Percentiles rank a stretch among this genome's conserved stretches.
phyloP scores from a whole-genome alignment of 805 yeast genomes.

The Tetrapisispora fleetii region DNA sequence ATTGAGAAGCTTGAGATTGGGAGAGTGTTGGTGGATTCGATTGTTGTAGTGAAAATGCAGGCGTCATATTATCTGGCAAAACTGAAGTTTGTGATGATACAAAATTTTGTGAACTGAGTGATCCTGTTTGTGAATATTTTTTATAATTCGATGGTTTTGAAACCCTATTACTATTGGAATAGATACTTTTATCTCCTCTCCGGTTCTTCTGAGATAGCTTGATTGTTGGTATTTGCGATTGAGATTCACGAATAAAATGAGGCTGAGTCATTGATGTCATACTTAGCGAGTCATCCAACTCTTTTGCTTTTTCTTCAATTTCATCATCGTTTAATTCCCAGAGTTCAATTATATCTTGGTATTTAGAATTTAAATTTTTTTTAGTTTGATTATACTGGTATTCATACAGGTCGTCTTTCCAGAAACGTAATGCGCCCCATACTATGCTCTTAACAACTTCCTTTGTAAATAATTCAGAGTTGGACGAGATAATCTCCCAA shows the following conservation, averaged over 20 bases:
- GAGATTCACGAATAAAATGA: constrained; percentile 12
- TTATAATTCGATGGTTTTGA: background rate
- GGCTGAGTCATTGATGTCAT: constrained; percentile 9
- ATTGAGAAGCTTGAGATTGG: constrained; percentile 12
- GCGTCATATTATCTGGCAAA: constrained; percentile 25
- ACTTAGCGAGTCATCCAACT: background rate
- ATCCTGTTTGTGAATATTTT: constrained; percentile 3
- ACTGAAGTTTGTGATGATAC: constrained; percentile 4
- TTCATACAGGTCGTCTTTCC: constrained; percentile 6
- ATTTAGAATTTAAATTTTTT: constrained; percentile 7
- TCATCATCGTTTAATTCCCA: constrained; percentile 17
- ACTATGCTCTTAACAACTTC: constrained; percentile 14
- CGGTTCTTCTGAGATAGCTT: constrained; percentile 18
- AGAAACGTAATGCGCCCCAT: constrained; percentile 11
- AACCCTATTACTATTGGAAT: background rate
- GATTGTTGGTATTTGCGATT: constrained; percentile 24
- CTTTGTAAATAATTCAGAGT: constrained; percentile 12
- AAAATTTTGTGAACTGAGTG: background rate
- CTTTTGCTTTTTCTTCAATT: constrained; percentile 5
- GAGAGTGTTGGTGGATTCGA: constrained; percentile 11
- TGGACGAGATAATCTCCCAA: constrained; percentile 17
- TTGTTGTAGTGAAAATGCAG: constrained; percentile 26
- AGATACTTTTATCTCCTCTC: constrained; percentile 1
- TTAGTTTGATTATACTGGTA: constrained; percentile 1
- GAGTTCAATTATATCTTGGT: constrained; percentile 12